These are phyloP conservation scores for Zygoascus meyerae DNA, from an alignment of 1,139 yeast genomes.

Conservation along the genomic window DNA sequence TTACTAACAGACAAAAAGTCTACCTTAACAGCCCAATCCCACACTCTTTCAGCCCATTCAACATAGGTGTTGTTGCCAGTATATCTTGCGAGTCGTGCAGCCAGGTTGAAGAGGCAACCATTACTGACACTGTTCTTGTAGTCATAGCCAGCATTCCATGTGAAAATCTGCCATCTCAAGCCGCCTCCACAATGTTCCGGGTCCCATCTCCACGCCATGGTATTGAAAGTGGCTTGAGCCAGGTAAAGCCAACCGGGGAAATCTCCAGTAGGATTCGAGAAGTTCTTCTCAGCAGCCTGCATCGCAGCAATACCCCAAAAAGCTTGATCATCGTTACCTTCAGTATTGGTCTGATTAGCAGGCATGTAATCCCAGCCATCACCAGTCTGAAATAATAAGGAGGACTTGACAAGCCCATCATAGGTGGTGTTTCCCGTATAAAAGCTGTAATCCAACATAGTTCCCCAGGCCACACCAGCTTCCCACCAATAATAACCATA, in stretches of 20 bases:
- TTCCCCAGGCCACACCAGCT: slow-evolving; percentile 85
- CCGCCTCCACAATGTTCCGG: slow-evolving; percentile 62
- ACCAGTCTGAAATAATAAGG: slow-evolving; percentile 64
- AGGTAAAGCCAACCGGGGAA: slow-evolving; percentile 60
- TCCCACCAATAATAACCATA: slow-evolving; percentile 92
- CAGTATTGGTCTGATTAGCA: slow-evolving; percentile 64
- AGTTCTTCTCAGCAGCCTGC: slow-evolving; percentile 78
- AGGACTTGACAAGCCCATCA: slow-evolving; percentile 48
- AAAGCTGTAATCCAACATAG: slow-evolving; percentile 61
- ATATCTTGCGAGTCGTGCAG: slow-evolving; percentile 71
- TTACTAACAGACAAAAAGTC: slow-evolving; percentile 41
- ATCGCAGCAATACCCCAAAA: slow-evolving; percentile 84
- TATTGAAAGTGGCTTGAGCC: slow-evolving; percentile 70
- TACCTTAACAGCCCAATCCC: slow-evolving; percentile 61
- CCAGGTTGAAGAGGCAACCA: slow-evolving; percentile 70
- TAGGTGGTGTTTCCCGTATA: slow-evolving; percentile 60
- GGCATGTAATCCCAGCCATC: slow-evolving; percentile 66
- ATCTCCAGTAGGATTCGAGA: slow-evolving; percentile 52
- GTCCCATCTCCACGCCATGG: slow-evolving; percentile 77
- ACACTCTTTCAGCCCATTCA: slow-evolving; percentile 59
- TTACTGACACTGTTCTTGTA: slow-evolving; percentile 77
- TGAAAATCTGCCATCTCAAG: slow-evolving; percentile 78
- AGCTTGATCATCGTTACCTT: slow-evolving; percentile 91
- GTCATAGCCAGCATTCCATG: slow-evolving; percentile 69
- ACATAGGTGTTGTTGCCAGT: slow-evolving; percentile 49